These are phyloP conservation scores for Simmondsia chinensis DNA, from an alignment of 148 eudicot genomes.

Conservation along the genomic window DNA sequence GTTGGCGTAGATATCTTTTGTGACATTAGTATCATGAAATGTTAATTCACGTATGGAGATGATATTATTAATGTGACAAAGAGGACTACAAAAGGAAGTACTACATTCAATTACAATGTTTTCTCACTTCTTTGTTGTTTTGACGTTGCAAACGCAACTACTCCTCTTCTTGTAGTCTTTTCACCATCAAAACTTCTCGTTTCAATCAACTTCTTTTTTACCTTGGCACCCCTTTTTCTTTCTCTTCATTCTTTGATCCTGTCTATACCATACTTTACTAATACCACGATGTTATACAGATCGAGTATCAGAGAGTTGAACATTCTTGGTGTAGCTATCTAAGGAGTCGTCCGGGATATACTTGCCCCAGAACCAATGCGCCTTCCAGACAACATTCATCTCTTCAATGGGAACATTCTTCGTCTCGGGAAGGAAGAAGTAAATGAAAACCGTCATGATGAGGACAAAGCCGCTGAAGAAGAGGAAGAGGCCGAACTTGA, in stretches of 20 bases:
- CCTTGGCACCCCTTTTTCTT: no score
- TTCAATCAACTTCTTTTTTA: no score
- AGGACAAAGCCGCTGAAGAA: slow-evolving; percentile 31
- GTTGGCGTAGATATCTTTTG: no score
- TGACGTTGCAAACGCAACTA: not conserved
- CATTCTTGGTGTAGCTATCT: slow-evolving; percentile 12
- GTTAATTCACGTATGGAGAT: no score
- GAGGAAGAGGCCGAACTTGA: slow-evolving; percentile 32
- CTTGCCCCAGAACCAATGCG: slow-evolving; percentile 34
- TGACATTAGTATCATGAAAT: no score
- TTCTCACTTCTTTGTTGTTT: not conserved
- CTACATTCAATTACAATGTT: not conserved
- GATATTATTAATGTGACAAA: slow-evolving; percentile 9
- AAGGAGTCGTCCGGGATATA: slow-evolving; percentile 33
- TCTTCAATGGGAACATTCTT: slow-evolving; percentile 40
- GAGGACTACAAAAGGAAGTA: slow-evolving; percentile 4
- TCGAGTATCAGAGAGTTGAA: slow-evolving; percentile 1
- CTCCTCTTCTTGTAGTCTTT: no score
- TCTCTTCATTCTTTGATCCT: no score
- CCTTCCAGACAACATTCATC: slow-evolving; percentile 31
- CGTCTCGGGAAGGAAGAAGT: slow-evolving; percentile 36
- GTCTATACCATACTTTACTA: not conserved
- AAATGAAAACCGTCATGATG: slow-evolving; percentile 23
- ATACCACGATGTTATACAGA: not conserved
- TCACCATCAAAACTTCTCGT: no score